Conservation (phyloP, 2,329 filamentous ascomycete species). For the Fusarium humuli region DNA sequence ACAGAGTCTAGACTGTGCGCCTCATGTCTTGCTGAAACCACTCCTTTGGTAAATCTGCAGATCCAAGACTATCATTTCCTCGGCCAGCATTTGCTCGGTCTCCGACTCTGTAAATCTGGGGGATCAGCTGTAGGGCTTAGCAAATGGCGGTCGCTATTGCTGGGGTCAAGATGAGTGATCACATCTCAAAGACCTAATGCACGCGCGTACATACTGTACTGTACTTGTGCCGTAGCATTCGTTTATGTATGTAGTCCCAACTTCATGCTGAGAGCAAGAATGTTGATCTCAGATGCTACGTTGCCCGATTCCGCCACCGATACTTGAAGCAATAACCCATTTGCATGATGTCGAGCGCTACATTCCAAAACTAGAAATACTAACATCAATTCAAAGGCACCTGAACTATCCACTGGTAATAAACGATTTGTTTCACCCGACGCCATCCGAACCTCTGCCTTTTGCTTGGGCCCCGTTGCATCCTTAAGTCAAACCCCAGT, state of each 20-base stretch:
- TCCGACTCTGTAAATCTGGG: conserved; percentile 7
- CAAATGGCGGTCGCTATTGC: conserved; percentile 24
- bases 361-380: conserved; percentile 16
- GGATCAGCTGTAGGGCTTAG: conserved; percentile 1
- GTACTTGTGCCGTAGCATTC: conserved; percentile 4
- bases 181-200: background rate
- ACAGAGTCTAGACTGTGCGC: background rate
- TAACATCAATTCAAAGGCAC: conserved; percentile 3
- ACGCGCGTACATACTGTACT: conserved; percentile 5
- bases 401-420: conserved; percentile 6
- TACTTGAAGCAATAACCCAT: background rate
- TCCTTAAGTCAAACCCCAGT: conserved; percentile 17
- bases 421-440: conserved; percentile 17
- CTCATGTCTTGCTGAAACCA: conserved; percentile 27
- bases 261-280: background rate
- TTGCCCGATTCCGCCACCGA: conserved; percentile 5
- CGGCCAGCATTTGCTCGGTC: background rate
- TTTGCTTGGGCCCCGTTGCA: conserved; percentile 22
- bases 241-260: background rate
- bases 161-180: conserved; percentile 15
- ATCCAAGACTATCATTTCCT: background rate
- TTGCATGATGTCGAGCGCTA: background rate
- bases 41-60: conserved; percentile 10
- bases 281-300: conserved; percentile 19
- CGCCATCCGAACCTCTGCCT: conserved; percentile 19